These are phyloP conservation scores for Dendrothele bispora DNA, from an alignment of 768 basidiomycete species.

Conservation along the genomic window DNA sequence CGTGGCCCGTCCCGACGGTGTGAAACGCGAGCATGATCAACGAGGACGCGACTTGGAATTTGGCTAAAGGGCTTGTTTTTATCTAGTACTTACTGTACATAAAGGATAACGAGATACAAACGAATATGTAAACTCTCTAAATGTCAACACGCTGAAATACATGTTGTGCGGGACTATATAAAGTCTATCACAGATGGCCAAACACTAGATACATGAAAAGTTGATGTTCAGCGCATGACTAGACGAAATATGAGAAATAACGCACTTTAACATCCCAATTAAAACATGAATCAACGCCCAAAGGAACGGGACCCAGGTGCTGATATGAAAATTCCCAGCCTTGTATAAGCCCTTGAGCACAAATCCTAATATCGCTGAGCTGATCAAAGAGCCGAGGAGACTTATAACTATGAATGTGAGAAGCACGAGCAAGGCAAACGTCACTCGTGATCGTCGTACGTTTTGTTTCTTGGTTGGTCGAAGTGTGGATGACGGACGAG, in stretches of 20 bases:
- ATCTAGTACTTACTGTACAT: too few species aligned
- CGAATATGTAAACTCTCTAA: too few species aligned
- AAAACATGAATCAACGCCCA: constrained; percentile 41
- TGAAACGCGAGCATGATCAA: too few species aligned
- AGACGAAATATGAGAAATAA: constrained; percentile 4
- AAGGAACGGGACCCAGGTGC: constrained; percentile 47
- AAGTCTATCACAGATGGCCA: constrained; percentile 45
- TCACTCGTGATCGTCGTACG: constrained; percentile 33
- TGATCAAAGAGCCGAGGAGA: constrained; percentile 36
- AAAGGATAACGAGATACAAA: too few species aligned
- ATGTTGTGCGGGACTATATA: too few species aligned
- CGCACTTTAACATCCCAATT: constrained; percentile 39
- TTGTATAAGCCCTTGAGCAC: constrained; percentile 38
- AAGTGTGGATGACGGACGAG: not conserved
- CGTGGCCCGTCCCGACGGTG: too few species aligned
- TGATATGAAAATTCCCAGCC: constrained; percentile 37
- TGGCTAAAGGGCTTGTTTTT: too few species aligned
- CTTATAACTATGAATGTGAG: constrained; percentile 32
- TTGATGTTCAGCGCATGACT: not conserved
- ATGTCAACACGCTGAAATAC: too few species aligned
- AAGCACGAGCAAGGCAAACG: constrained; percentile 40
- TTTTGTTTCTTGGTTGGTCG: constrained; percentile 24
- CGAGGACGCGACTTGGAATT: too few species aligned
- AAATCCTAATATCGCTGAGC: constrained; percentile 38
- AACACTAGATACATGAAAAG: constrained; percentile 23